Conservation (phyloP, 2,329 filamentous ascomycete species). For the Sporothrix brunneoviolacea region DNA sequence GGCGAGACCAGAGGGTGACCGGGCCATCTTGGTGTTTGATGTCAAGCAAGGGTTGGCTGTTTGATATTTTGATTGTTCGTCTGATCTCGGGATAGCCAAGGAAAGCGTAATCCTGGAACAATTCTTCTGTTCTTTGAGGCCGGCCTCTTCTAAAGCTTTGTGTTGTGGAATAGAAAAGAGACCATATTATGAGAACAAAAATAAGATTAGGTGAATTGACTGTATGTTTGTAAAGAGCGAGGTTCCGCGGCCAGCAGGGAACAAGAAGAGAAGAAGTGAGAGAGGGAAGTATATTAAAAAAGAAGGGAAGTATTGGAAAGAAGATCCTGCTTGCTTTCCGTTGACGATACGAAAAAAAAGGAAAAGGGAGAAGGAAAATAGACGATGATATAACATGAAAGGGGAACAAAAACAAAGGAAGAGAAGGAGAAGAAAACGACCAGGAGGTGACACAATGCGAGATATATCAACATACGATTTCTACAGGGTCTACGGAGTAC, state of each 20-base stretch:
- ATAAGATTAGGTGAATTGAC: not conserved
- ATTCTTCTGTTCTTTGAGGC: too few species aligned
- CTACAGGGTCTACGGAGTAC: too few species aligned
- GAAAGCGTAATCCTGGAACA: too few species aligned
- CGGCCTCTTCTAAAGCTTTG: not conserved
- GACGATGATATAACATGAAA: too few species aligned
- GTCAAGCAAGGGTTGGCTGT: too few species aligned
- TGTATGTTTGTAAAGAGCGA: too few species aligned
- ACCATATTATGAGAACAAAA: not conserved
- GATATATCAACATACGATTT: too few species aligned
- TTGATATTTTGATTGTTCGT: too few species aligned
- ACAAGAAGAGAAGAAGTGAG: not conserved
- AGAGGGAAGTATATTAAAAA: not conserved
- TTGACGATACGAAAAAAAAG: not conserved
- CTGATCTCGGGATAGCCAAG: too few species aligned
- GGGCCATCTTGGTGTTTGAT: not conserved
- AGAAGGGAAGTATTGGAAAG: not conserved
- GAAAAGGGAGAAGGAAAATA: too few species aligned
- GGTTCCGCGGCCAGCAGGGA: not conserved
- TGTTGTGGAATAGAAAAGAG: not conserved
- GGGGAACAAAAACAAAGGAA: not conserved
- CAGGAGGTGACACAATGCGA: too few species aligned
- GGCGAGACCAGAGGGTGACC: too few species aligned
- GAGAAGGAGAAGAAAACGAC: not conserved
- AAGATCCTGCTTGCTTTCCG: conserved; percentile 7